Base-by-base conservation (phyloP, 106 monocot genomes). In the Posidonia australis region DNA sequence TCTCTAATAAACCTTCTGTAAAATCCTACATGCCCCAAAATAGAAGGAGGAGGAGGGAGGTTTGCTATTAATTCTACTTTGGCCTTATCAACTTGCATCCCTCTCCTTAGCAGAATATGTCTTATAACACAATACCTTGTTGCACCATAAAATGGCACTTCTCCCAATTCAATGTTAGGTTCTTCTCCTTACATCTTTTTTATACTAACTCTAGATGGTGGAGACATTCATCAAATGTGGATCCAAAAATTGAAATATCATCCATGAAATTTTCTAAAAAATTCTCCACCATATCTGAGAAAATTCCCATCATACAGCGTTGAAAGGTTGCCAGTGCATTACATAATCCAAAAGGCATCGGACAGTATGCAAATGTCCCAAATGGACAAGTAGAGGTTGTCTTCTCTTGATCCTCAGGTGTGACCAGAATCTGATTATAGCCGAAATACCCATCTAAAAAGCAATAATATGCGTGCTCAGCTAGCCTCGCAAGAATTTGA, bases 271-370 rank as follows among this genome's bases (percentile, higher is more conserved):
- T 10, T 21, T 51, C 51, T 19, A 67, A 7, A 29, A 51, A 32
- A 3, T 10, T 28, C 4, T 51, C 51, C 0, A 30, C 19, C 21
- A 67, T 51, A 17, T 53, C 26, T 11, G 17, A 67, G 32, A 67
- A 67, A 31, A 67, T 67, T n/a, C 51, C 17, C 19, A 51, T 36
- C 52, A 67, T 67, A n/a, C 29, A 67, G 4, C 67, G 12, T n/a
- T 67, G 67, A 32, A 67, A 67, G 1, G 67, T 67, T 9, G 66
- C 47, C 44, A n/a, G 48, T 48, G 17, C 48, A n/a, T 48, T 13
- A 32, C 67, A 67, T 31, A 67, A n/a, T 17, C 67, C 53, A 31
- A 67, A 53, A 0, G 67, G 67, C 67, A 67, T 67, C 17, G 30
- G 10, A 3, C 36, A 1, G 9, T 28, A 67, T 16, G 67, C 51